Conservation (phyloP, 257 asterid genomes). For the Verbena officinalis region DNA sequence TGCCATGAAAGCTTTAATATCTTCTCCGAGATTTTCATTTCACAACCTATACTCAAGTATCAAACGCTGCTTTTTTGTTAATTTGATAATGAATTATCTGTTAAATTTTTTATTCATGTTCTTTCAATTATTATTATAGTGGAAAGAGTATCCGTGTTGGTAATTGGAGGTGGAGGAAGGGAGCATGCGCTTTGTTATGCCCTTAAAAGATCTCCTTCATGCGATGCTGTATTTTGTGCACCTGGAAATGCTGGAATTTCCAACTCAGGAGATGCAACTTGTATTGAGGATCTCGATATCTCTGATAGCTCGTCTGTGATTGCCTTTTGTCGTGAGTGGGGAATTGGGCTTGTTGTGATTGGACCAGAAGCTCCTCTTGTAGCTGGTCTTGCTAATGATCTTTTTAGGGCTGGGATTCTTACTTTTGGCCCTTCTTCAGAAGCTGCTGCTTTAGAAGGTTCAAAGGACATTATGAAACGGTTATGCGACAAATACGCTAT, state of each 20-base stretch:
- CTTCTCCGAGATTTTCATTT: no score
- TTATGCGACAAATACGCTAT: constrained; percentile 87
- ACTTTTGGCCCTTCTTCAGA: constrained; percentile 95
- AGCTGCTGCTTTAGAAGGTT: constrained; percentile 97
- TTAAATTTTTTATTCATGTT: background rate
- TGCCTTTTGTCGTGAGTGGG: constrained; percentile 76
- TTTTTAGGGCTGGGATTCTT: constrained; percentile 80
- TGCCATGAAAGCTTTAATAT: no score
- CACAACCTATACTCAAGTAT: no score
- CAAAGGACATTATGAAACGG: constrained; percentile 86
- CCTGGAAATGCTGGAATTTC: constrained; percentile 96
- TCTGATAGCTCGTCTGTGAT: constrained; percentile 74
- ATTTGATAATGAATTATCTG: background rate
- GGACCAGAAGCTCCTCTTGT: constrained; percentile 99
- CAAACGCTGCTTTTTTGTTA: no score
- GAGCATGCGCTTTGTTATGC: constrained; percentile 94
- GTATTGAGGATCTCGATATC: constrained; percentile 68
- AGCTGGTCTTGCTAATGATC: constrained; percentile 91
- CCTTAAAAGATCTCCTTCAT: constrained; percentile 74
- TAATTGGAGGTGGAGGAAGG: constrained; percentile 98
- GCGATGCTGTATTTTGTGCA: constrained; percentile 88
- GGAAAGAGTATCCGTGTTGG: constrained; percentile 79
- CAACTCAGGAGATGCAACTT: constrained; percentile 82
- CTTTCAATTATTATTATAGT: constrained; percentile 42
- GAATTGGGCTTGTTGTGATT: constrained; percentile 80